These are phyloP conservation scores for Solanum neorickii DNA, from an alignment of 257 asterid species.

Conservation along the genomic window DNA sequence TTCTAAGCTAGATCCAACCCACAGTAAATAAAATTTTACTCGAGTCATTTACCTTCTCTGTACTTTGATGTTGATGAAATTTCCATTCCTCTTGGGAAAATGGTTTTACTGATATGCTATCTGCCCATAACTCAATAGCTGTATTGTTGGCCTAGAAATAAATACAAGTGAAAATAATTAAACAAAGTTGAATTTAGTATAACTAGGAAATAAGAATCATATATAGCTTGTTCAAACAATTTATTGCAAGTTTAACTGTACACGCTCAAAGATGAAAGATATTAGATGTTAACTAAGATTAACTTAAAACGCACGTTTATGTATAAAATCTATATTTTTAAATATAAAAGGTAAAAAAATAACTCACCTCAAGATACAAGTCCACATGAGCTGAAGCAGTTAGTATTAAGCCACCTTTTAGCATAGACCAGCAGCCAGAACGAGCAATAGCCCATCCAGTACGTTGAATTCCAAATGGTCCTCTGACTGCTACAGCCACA, in stretches of 20 bases:
- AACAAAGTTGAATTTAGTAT: neutral
- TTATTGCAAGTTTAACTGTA: neutral
- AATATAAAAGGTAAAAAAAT: neutral
- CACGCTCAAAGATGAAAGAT: neutral
- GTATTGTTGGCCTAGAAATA: conserved; percentile 26
- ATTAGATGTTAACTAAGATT: too few relatives aligned
- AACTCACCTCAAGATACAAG: conserved; percentile 33
- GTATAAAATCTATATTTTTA: neutral
- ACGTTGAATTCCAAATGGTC: conserved; percentile 4
- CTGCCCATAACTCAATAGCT: conserved; percentile 34
- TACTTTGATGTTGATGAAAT: conserved; percentile 33
- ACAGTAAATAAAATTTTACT: too few relatives aligned
- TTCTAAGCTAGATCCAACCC: neutral
- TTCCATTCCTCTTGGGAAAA: conserved; percentile 47
- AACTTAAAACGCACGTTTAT: too few relatives aligned
- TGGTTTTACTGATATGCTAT: conserved; percentile 53
- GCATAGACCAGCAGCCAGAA: conserved; percentile 9
- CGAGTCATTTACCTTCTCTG: conserved; percentile 25
- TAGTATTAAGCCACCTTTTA: conserved; percentile 33
- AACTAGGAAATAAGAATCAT: neutral
- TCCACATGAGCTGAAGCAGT: conserved; percentile 24
- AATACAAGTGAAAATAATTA: neutral
- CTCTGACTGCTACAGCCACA: conserved; percentile 28
- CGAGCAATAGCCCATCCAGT: conserved; percentile 41
- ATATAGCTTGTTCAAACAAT: neutral